Evolutionary conservation across 257 asterid species (phyloP).

Genomic region (Penstemon barbatus): DNA sequence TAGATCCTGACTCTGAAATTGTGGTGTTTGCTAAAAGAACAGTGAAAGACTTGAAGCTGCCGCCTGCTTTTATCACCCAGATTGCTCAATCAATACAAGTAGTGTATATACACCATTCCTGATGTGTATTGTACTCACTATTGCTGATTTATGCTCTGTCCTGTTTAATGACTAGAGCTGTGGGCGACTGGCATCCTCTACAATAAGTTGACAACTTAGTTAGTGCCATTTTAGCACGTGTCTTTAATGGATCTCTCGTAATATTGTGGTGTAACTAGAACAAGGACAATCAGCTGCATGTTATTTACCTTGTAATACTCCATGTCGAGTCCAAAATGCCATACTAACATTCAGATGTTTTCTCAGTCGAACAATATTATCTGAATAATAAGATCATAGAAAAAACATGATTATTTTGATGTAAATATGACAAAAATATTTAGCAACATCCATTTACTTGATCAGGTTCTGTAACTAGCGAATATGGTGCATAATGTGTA

Average conservation of each 20-base stretch:
- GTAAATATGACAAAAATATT: not conserved
- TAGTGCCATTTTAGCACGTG: not conserved
- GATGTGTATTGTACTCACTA: not conserved
- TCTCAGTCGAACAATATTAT: not conserved
- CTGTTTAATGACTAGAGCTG: constrained; percentile 10
- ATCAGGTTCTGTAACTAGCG: not conserved
- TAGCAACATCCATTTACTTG: not conserved
- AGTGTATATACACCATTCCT: constrained; percentile 25
- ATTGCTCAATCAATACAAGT: constrained; percentile 95
- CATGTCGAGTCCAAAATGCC: not conserved
- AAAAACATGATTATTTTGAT: not conserved
- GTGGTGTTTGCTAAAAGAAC: constrained; percentile 87
- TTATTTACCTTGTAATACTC: constrained; percentile 2
- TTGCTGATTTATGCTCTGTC: too few relatives aligned
- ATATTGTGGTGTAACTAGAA: not conserved
- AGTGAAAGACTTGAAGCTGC: constrained; percentile 89
- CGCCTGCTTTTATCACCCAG: constrained; percentile 88
- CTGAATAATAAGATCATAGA: not conserved
- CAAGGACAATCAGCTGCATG: constrained; percentile 4
- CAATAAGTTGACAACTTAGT: not conserved
- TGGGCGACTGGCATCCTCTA: constrained; percentile 17
- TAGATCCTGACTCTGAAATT: constrained; percentile 93
- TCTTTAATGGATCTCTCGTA: constrained; percentile 6
- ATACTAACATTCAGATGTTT: not conserved
- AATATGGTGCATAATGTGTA: constrained; percentile 7